Conservation (phyloP, 345 rosid species). For the Raphanus sativus region DNA sequence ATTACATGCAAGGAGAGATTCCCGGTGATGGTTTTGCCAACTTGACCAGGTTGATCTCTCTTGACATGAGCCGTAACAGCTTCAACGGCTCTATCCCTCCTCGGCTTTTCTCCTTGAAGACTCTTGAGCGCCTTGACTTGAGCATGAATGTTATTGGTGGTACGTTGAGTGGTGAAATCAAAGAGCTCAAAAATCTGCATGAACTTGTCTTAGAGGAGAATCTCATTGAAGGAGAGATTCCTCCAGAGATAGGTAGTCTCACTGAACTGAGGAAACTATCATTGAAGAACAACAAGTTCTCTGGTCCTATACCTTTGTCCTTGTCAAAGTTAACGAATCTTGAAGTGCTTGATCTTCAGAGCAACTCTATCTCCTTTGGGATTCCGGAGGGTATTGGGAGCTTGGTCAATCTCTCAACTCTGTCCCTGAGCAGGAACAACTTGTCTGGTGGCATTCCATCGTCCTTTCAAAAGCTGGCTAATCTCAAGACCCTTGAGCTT, state of each 20-base stretch:
- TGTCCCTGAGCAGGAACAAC: constrained; percentile 31
- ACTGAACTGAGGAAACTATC: constrained; percentile 10
- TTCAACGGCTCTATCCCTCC: constrained; percentile 41
- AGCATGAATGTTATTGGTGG: constrained; percentile 27
- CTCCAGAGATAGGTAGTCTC: constrained; percentile 39
- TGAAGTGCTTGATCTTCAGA: constrained; percentile 6
- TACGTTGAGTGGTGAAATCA: constrained; percentile 18
- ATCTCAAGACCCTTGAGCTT: constrained; percentile 35
- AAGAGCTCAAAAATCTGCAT: constrained; percentile 28
- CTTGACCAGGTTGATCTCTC: constrained; percentile 34
- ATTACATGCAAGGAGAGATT: constrained; percentile 35
- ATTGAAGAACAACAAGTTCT: constrained; percentile 21
- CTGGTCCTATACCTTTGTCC: constrained; percentile 36
- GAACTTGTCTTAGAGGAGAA: constrained; percentile 30
- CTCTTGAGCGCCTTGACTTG: constrained; percentile 32
- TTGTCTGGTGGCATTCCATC: constrained; percentile 44
- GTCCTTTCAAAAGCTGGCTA: constrained; percentile 35
- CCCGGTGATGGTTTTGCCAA: constrained; percentile 38
- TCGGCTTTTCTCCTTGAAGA: constrained; percentile 30
- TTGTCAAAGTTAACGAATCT: constrained; percentile 31
- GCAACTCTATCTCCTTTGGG: constrained; percentile 31
- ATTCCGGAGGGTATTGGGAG: constrained; percentile 41
- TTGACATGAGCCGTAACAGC: constrained; percentile 34
- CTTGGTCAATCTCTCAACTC: constrained; percentile 27
- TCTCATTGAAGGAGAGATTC: constrained; percentile 38